Evolutionary conservation across 2,329 filamentous ascomycete genomes (phyloP).

Genomic region (Teratosphaeria gauchensis): DNA sequence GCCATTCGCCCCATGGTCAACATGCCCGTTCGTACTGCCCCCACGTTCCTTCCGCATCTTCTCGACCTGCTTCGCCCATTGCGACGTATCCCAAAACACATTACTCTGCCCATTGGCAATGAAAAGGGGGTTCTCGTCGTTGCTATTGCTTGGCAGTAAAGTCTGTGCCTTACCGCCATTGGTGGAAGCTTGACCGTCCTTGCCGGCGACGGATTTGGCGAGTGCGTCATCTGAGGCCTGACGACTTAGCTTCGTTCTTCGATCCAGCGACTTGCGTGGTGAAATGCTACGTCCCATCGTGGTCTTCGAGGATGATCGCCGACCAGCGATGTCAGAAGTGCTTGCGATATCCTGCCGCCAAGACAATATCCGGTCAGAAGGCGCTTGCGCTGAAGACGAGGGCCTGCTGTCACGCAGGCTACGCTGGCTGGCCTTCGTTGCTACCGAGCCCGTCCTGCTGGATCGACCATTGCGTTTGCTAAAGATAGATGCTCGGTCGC

Average conservation of each 20-base stretch:
- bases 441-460: slow-evolving; percentile 23
- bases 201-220: background rate
- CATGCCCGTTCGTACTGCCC: background rate
- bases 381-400: slow-evolving; percentile 13
- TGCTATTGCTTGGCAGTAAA: background rate
- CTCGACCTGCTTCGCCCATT: slow-evolving; percentile 17
- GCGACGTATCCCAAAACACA: slow-evolving; percentile 42
- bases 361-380: slow-evolving; percentile 65
- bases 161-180: background rate
- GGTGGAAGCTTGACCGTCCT: slow-evolving; percentile 1
- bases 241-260: background rate
- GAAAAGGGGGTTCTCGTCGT: slow-evolving; percentile 32
- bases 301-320: slow-evolving; percentile 9
- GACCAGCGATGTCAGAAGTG: slow-evolving; percentile 33
- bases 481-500: slow-evolving; percentile 63
- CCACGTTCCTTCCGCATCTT: slow-evolving; percentile 9
- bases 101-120: slow-evolving; percentile 43
- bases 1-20: background rate
- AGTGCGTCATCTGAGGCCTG: background rate
- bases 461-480: slow-evolving; percentile 49
- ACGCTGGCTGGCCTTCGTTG: slow-evolving; percentile 29
- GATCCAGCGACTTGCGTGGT: slow-evolving; percentile 20
- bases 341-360: slow-evolving; percentile 68
- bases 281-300: slow-evolving; percentile 35
- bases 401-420: slow-evolving; percentile 19